These are phyloP conservation scores for Tuctoria greenei DNA, from an alignment of 176 grass and related monocot genomes.

Conservation along the genomic window DNA sequence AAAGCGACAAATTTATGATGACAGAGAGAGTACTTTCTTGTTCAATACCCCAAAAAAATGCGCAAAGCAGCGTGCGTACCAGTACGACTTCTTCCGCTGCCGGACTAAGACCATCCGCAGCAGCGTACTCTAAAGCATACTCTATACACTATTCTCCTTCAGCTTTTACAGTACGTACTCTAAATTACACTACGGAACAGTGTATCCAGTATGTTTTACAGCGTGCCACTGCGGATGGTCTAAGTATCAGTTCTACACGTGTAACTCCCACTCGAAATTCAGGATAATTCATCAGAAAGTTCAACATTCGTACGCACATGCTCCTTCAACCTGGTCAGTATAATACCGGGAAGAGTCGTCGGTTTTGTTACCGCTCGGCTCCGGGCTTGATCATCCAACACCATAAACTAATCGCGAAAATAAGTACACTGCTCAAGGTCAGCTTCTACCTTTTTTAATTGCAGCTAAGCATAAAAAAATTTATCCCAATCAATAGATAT, in stretches of 20 bases:
- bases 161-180: too few species aligned
- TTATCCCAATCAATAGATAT: background rate
- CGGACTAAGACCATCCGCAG: too few species aligned
- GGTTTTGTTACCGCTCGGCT: background rate
- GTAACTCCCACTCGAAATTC: background rate
- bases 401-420: background rate
- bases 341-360: conserved; percentile 6
- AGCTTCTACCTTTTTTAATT: background rate
- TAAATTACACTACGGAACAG: too few species aligned
- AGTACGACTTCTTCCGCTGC: conserved; percentile 16
- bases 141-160: too few species aligned
- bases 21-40: background rate
- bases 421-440: background rate
- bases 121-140: too few species aligned
- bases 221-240: too few species aligned
- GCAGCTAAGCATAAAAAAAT: background rate
- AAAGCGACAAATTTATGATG: too few species aligned
- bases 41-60: background rate
- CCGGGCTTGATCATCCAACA: background rate
- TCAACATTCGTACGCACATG: background rate
- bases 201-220: too few species aligned
- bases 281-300: background rate
- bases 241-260: conserved; percentile 17
- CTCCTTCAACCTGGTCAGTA: conserved; percentile 9
- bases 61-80: background rate